These are phyloP conservation scores for Aspergillus tubingensis DNA, from an alignment of 2,329 filamentous ascomycete species.

Conservation along the genomic window DNA sequence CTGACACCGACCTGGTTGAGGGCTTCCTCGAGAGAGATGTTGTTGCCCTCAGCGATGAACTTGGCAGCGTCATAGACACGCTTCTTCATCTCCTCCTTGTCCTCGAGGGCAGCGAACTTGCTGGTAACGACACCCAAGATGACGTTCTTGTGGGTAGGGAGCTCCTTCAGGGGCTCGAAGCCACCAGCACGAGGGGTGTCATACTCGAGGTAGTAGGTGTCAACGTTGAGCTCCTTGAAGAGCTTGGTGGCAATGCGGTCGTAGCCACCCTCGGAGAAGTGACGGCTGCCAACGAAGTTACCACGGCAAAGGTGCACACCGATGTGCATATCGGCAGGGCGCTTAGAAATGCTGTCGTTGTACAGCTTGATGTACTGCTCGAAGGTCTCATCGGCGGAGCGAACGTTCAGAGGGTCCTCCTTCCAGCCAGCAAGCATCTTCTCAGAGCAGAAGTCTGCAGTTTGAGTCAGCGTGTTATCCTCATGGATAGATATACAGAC, in stretches of 20 bases:
- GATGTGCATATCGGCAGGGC: constrained; percentile 70
- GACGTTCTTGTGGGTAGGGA: constrained; percentile 64
- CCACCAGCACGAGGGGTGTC: constrained; percentile 66
- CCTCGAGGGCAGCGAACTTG: constrained; percentile 63
- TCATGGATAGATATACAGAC: not conserved
- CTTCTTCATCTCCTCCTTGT: constrained; percentile 64
- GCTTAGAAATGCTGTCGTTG: constrained; percentile 67
- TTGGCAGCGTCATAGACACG: constrained; percentile 64
- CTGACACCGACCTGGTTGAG: constrained; percentile 68
- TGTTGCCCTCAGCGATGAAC: constrained; percentile 68
- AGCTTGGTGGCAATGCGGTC: constrained; percentile 68
- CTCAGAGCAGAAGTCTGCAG: constrained; percentile 69
- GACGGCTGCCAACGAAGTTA: constrained; percentile 67
- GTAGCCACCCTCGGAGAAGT: constrained; percentile 68
- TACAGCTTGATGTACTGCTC: constrained; percentile 76
- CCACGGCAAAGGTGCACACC: constrained; percentile 72
- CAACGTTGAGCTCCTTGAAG: constrained; percentile 63
- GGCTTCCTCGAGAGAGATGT: constrained; percentile 65
- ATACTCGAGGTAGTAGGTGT: constrained; percentile 71
- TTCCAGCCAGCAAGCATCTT: constrained; percentile 72
- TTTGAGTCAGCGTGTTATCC: not conserved
- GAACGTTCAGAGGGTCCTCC: constrained; percentile 66
- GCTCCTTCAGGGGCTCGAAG: constrained; percentile 64
- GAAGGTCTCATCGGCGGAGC: constrained; percentile 69
- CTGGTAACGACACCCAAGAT: constrained; percentile 66